Conservation (phyloP, 1,284 basidiomycete genomes). For the Austroboletus novae-zelandiae region DNA sequence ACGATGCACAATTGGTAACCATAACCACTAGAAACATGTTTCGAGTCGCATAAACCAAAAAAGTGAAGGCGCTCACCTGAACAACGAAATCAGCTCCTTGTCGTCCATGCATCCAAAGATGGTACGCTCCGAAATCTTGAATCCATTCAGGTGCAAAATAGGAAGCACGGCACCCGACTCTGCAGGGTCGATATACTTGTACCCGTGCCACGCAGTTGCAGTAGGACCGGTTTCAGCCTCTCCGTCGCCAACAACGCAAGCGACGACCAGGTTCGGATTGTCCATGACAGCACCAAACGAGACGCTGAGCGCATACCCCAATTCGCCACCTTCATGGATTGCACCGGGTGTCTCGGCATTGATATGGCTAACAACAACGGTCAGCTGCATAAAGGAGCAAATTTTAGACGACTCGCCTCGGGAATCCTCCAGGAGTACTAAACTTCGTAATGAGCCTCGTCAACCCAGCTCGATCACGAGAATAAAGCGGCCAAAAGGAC, state of each 20-base stretch:
- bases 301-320: conserved; percentile 85
- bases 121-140: conserved; percentile 87
- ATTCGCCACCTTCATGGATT: conserved; percentile 89
- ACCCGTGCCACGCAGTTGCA: conserved; percentile 80
- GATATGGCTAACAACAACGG: conserved; percentile 48
- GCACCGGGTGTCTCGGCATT: conserved; percentile 82
- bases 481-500: conserved; percentile 70
- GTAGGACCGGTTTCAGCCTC: conserved; percentile 88
- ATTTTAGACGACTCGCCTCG: conserved; percentile 40
- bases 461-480: conserved; percentile 62
- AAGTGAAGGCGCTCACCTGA: conserved; percentile 34
- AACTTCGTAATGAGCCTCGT: conserved; percentile 64
- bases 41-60: not conserved
- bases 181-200: conserved; percentile 89
- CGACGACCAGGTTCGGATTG: conserved; percentile 78
- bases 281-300: conserved; percentile 88
- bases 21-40: conserved; percentile 53
- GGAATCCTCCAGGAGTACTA: conserved; percentile 66
- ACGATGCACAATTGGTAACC: conserved; percentile 88
- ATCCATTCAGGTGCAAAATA: conserved; percentile 82
- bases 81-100: conserved; percentile 71
- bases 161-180: conserved; percentile 88
- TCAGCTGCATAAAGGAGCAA: conserved; percentile 1
- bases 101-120: conserved; percentile 91
- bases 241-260: conserved; percentile 83